Evolutionary conservation across 257 asterid species (phyloP).

Genomic region (Agastache rugosa): DNA sequence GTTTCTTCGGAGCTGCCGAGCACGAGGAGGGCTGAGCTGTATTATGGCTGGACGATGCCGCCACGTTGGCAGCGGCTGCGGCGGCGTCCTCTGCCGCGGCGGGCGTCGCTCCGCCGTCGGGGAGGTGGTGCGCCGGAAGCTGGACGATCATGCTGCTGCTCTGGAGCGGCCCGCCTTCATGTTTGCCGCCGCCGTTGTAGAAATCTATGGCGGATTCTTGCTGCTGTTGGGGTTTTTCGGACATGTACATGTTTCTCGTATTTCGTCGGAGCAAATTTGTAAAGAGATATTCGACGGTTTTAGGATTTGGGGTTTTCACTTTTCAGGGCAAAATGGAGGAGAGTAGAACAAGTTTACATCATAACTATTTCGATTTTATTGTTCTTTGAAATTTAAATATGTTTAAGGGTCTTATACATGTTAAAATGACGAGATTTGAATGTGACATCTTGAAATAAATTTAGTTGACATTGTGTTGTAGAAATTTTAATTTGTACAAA

Average conservation of each 20-base stretch:
- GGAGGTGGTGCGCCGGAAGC: slow-evolving; percentile 45
- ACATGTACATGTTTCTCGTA: slow-evolving; percentile 39
- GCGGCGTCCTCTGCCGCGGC: slow-evolving; percentile 43
- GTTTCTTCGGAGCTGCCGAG: slow-evolving; percentile 65
- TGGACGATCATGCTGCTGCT: slow-evolving; percentile 49
- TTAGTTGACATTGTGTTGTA: no score
- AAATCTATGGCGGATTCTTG: slow-evolving; percentile 39
- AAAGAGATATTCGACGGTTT: not conserved
- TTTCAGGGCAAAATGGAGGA: not conserved
- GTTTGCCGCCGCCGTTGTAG: slow-evolving; percentile 33
- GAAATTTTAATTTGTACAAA: no score
- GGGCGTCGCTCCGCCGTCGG: slow-evolving; percentile 25
- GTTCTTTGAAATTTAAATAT: no score
- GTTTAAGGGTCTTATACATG: no score
- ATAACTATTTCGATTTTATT: no score
- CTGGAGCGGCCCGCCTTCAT: slow-evolving; percentile 31
- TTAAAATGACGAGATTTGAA: no score
- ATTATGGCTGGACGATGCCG: slow-evolving; percentile 31
- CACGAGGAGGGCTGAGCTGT: slow-evolving; percentile 39
- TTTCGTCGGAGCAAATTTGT: not conserved
- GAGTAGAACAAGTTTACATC: no score
- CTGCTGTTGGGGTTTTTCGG: slow-evolving; percentile 42
- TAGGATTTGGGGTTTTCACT: not conserved
- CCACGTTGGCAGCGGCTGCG: not conserved
- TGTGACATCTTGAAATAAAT: no score